These are phyloP conservation scores for Tricholoma bakamatsutake DNA, from an alignment of 768 basidiomycete species.

Conservation along the genomic window DNA sequence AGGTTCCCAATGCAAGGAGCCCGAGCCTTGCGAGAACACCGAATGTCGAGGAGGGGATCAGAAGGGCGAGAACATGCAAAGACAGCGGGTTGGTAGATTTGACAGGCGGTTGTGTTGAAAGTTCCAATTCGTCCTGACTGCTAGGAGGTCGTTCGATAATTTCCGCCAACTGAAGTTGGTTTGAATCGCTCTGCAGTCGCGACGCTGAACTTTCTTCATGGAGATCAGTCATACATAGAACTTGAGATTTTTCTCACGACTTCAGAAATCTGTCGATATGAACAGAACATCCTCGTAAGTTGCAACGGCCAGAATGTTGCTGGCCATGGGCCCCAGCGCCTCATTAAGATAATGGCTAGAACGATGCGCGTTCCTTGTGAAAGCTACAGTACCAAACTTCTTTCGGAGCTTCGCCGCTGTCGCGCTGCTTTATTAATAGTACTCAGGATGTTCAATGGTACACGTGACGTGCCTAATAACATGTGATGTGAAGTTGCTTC, in stretches of 20 bases:
- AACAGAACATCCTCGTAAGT: too few relatives aligned
- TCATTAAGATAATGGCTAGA: too few relatives aligned
- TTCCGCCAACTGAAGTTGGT: conserved; percentile 23
- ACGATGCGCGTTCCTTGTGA: too few relatives aligned
- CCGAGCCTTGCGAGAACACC: conserved; percentile 85
- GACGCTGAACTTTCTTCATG: not conserved
- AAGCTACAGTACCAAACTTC: too few relatives aligned
- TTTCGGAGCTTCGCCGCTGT: too few relatives aligned
- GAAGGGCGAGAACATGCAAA: conserved; percentile 57
- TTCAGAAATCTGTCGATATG: too few relatives aligned
- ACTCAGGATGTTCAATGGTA: too few relatives aligned
- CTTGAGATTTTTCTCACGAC: not conserved
- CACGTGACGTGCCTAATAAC: too few relatives aligned
- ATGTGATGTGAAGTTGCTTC: too few relatives aligned
- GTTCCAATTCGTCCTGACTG: conserved; percentile 16
- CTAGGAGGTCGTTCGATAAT: conserved; percentile 31
- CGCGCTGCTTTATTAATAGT: too few relatives aligned
- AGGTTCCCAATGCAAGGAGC: conserved; percentile 64
- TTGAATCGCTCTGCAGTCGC: not conserved
- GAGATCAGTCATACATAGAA: not conserved
- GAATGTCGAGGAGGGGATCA: conserved; percentile 78
- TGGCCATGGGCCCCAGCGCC: too few relatives aligned
- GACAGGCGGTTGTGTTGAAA: conserved; percentile 24
- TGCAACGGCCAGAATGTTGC: too few relatives aligned
- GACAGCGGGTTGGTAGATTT: conserved; percentile 48